These are phyloP conservation scores for Podaxis rugospora DNA, from an alignment of 768 basidiomycete species.

Conservation along the genomic window DNA sequence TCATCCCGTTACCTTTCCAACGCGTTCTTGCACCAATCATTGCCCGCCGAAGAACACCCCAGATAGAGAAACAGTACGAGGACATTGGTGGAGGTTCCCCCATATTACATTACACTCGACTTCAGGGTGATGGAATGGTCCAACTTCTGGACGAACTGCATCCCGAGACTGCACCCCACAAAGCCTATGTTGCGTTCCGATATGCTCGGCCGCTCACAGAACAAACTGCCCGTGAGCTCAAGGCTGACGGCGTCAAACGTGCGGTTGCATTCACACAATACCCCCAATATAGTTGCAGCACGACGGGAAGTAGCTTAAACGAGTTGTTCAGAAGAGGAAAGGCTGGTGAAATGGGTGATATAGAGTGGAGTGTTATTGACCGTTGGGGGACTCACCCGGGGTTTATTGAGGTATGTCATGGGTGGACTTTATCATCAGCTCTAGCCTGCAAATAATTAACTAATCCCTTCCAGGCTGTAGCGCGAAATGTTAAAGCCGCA, in stretches of 20 bases:
- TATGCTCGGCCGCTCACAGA: conserved; percentile 89
- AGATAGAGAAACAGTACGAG: conserved; percentile 91
- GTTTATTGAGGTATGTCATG: conserved; percentile 75
- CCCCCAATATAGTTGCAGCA: conserved; percentile 97
- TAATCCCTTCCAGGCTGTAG: conserved; percentile 62
- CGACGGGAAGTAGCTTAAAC: conserved; percentile 95
- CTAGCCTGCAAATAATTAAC: conserved; percentile 5
- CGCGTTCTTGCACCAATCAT: conserved; percentile 82
- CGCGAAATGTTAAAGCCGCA: conserved; percentile 82
- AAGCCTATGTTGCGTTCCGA: conserved; percentile 93
- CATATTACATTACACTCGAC: conserved; percentile 83
- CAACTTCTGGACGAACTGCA: conserved; percentile 90
- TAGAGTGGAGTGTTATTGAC: conserved; percentile 98
- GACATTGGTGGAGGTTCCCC: conserved; percentile 97
- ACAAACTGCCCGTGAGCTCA: conserved; percentile 78
- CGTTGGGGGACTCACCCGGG: conserved; percentile 96
- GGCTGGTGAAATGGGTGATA: conserved; percentile 54
- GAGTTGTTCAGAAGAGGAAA: conserved; percentile 74
- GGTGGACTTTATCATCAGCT: background rate
- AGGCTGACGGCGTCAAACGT: conserved; percentile 83
- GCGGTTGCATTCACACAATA: conserved; percentile 98
- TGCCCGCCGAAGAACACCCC: conserved; percentile 83
- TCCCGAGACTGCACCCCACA: conserved; percentile 91
- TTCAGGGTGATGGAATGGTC: conserved; percentile 90
- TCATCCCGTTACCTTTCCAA: conserved; percentile 95